Base-by-base conservation (phyloP, 805 yeast genomes). In the Myxozyma udenii region DNA sequence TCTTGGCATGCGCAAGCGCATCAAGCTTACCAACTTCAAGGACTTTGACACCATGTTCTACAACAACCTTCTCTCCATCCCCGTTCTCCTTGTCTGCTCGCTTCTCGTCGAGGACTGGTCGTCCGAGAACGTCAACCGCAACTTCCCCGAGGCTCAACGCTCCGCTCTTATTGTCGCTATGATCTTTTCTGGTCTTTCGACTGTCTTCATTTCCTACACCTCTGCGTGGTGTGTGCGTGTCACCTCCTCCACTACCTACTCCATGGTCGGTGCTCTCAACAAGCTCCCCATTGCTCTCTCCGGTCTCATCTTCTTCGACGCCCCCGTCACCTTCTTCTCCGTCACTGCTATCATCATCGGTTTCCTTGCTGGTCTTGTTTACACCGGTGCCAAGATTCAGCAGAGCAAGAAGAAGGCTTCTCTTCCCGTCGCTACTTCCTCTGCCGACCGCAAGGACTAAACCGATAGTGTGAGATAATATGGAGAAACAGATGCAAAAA, bases 181-280 rank as follows among this genome's bases (percentile, higher is more conserved):
- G 96, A 65, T 93, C 58, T 79, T 91, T 67, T 87, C 96, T 33
- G 98, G 98, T 71, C 80, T 87, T 62, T 84, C 95, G 41, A 85
- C 97, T 28, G 95, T 93, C 48, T 97, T 95, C 75, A 93, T 93
- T 69, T 91, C 98, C 41, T 93, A 93, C 80, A 88, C 96, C 73
- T 89, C 98, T 11, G 98, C 97, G 57, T 93, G 98, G 98, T 93
- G 98, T 80, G 95, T 93, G 61, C 87, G 98, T 76, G 98, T 93
- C 60, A 93, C 98, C 40, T 88, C 97, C 21, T 90, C 98, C 24
- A 93, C 98, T 50, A 93, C 98, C 50, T 93, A 93, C 76, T 88
- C 96, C 48, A 93, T 93, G 98, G 98, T 93, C 53, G 98, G 98
- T 71, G 98, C 98, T 49, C 80, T 93, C 71, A 93, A 93, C 81